Base-by-base conservation (phyloP, 2,329 filamentous ascomycete species). In the Chaetomium strumarium region DNA sequence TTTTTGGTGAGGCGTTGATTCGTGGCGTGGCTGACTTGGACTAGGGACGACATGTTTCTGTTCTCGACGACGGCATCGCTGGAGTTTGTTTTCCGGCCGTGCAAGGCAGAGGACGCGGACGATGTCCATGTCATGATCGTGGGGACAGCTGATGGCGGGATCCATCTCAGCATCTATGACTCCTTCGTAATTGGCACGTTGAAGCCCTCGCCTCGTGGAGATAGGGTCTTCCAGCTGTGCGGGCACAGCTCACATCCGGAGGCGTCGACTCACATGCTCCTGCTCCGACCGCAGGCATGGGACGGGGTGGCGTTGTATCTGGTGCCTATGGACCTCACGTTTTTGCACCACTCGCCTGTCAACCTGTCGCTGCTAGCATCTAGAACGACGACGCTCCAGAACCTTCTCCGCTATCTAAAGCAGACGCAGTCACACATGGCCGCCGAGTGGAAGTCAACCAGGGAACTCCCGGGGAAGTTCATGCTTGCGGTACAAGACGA, bases 371-470 rank as follows among this genome's bases (percentile, higher is more conserved):
- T 96, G 5, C 76, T 97, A 12, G 86, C 91, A 0, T 90, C 86
- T 14, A 95, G 95, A 63, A 86, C 90, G 5, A 95, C 91, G 0
- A 88, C 89, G 40, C 70, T 97, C 14, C 89, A 96, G 62, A 95
- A 93, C 58, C 70, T 97, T 12, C 72, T 96, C 8, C 79, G 90
- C 45, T 97, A 99, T 65, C 78, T 96, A 41, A 83, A 83, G 51
- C 89, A 96, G 65, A 84, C 87, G 0, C 83, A 93, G 57, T 76
- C 81, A 33, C 88, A 92, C 58, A 88, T 96, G 72, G 75, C 84
- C 20, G 78, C 83, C 3, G 91, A 96, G 66, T 96, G 88, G 81
- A 87, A 88, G 62, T 86, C 88, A 34, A 85, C 88, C 1, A 81
- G 88, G 56, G 88, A 95, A 52, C 74, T 96, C 7, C 89, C 90